Evolutionary conservation across 2,329 filamentous ascomycete species (phyloP).

Genomic region (Pestalotiopsis sp.): DNA sequence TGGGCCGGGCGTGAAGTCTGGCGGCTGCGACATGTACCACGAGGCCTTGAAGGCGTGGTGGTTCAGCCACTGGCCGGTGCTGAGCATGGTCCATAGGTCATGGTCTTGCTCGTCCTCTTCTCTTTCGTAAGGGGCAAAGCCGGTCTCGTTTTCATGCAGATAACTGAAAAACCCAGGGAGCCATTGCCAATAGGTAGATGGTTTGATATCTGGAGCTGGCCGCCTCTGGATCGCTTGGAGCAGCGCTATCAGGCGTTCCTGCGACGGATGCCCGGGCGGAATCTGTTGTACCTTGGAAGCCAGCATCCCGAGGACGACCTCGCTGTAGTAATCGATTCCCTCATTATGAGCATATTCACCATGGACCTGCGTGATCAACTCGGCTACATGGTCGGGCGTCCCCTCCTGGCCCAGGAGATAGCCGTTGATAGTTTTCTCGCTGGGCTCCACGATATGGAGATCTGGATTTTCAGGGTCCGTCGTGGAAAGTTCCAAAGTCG

Average conservation of each 20-base stretch:
- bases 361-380: too few species aligned
- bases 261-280: neutral
- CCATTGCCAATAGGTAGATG: neutral
- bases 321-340: neutral
- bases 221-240: neutral
- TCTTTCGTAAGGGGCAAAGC: neutral
- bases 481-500: too few species aligned
- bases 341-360: neutral
- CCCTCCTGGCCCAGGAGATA: too few species aligned
- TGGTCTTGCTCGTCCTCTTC: neutral
- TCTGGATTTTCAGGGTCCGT: too few species aligned
- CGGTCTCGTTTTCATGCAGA: neutral
- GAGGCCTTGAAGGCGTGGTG: neutral
- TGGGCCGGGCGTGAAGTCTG: neutral
- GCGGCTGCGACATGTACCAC: neutral
- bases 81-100: neutral
- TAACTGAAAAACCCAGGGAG: neutral
- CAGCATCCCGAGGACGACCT: neutral
- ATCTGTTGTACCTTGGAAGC: neutral
- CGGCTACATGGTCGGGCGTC: too few species aligned
- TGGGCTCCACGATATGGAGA: too few species aligned
- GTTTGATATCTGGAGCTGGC: neutral
- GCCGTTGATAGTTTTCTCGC: too few species aligned
- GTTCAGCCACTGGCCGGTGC: neutral
- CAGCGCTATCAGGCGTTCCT: neutral